phyloP scores from a whole-genome alignment of 208 protist genomes.

The Leishmania braziliensis region DNA sequence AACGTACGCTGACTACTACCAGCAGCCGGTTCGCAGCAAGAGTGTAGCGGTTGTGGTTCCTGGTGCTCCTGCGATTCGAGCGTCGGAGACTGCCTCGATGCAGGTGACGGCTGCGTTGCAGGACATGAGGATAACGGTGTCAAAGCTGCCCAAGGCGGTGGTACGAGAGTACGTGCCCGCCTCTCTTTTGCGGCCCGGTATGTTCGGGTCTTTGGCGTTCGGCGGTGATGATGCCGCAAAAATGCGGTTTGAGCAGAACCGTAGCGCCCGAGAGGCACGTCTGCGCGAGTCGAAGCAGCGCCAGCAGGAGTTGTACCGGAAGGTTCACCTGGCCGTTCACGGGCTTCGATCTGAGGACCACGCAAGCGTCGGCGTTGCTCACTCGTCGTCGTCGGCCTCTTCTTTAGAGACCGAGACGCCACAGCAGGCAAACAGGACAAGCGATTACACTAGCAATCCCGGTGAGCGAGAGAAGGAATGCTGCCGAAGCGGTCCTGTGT shows the following conservation, averaged over 20 bases:
- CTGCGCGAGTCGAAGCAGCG: conserved; percentile 43
- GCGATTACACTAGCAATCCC: background rate
- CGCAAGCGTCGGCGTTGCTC: background rate
- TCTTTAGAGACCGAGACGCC: background rate
- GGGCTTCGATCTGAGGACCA: background rate
- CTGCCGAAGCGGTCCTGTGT: background rate
- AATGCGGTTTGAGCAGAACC: conserved; percentile 40
- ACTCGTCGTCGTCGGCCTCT: background rate
- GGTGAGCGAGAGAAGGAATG: background rate
- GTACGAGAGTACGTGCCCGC: conserved; percentile 35
- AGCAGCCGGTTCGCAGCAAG: conserved; percentile 4
- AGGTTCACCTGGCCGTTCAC: conserved; percentile 31
- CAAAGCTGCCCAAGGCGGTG: conserved; percentile 39
- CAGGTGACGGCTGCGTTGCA: conserved; percentile 25
- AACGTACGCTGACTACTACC: conserved; percentile 82
- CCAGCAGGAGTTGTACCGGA: conserved; percentile 49
- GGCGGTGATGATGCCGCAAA: conserved; percentile 39
- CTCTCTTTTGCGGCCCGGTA: conserved; percentile 30
- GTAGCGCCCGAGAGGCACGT: conserved; percentile 39
- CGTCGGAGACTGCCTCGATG: conserved; percentile 3
- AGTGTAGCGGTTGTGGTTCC: background rate
- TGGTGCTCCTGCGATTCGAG: conserved; percentile 10
- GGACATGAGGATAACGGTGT: conserved; percentile 37
- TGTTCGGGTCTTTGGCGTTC: conserved; percentile 60
- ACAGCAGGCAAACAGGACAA: background rate